phyloP scores from a whole-genome alignment of 2,329 filamentous ascomycete genomes.

The Colletotrichum shisoi region DNA sequence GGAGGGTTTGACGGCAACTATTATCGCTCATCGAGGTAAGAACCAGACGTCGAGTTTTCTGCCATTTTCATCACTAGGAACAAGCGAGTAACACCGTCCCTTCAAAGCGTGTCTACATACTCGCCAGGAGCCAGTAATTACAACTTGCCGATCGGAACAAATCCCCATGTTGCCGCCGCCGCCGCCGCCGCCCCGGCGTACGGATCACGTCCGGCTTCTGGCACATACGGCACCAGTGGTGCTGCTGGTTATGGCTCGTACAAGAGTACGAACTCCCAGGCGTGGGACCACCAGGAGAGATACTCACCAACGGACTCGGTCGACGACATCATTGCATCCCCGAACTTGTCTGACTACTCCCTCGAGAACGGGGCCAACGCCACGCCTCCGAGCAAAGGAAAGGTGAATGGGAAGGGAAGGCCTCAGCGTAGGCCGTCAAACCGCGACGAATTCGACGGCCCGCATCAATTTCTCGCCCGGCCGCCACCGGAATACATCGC shows the following conservation, averaged over 20 bases:
- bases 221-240: conserved; percentile 48
- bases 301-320: conserved; percentile 67
- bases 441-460: conserved; percentile 88
- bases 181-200: conserved; percentile 51
- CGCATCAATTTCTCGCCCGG: conserved; percentile 80
- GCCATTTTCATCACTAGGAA: conserved; percentile 24
- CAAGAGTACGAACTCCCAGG: conserved; percentile 52
- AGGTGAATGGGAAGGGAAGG: conserved; percentile 57
- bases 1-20: conserved; percentile 50
- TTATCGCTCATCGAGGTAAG: conserved; percentile 53
- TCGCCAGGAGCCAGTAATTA: conserved; percentile 46
- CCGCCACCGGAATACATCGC: conserved; percentile 75
- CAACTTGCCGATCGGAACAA: conserved; percentile 47
- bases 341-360: conserved; percentile 67
- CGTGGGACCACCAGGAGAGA: conserved; percentile 59
- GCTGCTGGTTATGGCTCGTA: conserved; percentile 50
- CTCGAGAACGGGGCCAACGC: conserved; percentile 60
- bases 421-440: conserved; percentile 77
- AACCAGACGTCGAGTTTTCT: conserved; percentile 34
- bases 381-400: conserved; percentile 55
- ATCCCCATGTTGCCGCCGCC: conserved; percentile 50
- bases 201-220: conserved; percentile 54
- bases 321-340: conserved; percentile 66
- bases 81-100: conserved; percentile 48
- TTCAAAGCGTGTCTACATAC: conserved; percentile 55